Base-by-base conservation (phyloP, 2,329 filamentous ascomycete species). In the Elsinoe perseae region DNA sequence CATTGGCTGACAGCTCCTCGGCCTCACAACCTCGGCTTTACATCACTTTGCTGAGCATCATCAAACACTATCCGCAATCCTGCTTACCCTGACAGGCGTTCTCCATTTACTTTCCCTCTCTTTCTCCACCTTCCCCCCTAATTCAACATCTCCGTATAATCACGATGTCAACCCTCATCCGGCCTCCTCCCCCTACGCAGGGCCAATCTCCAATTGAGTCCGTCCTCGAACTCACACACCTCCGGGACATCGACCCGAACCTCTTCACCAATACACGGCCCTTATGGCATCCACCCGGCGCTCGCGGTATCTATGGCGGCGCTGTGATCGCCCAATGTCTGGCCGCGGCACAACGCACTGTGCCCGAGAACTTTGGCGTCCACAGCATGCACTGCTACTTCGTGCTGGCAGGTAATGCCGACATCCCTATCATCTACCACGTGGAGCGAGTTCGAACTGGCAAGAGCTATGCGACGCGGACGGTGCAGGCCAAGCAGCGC, bases 361-460 rank as follows among this genome's bases (percentile, higher is more conserved):
- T 98, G 1, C 85, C 86, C 0, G 70, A 77, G 23, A 78, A 87
- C 68, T 96, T 95, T 72, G 81, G 84, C 58, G 83, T 93, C 50
- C 93, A 98, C 77, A 92, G 86, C 68, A 96, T 95, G 87, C 93
- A 98, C 79, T 97, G 93, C 80, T 98, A 97, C 77, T 98, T 98
- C 71, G 84, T 98, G 30, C 83, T 97, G 1, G 91, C 92, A 3
- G 93, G 93, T 25, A 87, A 92, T 66, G 79, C 83, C 10, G 82
- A 86, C 59, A 85, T 93, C 16, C 92, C 93, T 28, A 87, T 97
- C 62, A 79, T 96, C 60, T 97, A 95, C 75, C 89, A 96, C 68
- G 93, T 98, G 46, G 93, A 97, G 75, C 82, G 88, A 54, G 89
- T 98, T 48, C 85, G 93, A 56, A 89, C 95, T 68, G 93, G 93